These are phyloP conservation scores for Eucalyptus cladocalyx DNA, from an alignment of 345 rosid genomes.

Conservation along the genomic window DNA sequence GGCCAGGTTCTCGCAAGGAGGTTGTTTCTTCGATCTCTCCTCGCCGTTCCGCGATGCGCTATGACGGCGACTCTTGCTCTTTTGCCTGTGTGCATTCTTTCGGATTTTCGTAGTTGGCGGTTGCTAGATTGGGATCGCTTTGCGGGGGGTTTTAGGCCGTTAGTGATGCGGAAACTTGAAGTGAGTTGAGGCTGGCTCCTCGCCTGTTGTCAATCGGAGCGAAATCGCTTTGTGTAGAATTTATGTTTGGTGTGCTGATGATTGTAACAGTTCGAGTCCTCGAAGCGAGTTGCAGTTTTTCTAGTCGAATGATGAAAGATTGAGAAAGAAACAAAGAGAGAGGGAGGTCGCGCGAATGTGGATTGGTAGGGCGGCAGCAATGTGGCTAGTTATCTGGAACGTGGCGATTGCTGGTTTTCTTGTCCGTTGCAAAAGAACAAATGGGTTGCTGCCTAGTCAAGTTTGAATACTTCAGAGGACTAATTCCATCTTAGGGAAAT, in stretches of 20 bases:
- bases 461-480: neutral
- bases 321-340: neutral
- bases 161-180: neutral
- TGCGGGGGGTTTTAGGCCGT: neutral
- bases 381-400: neutral
- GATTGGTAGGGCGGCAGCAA: neutral
- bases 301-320: neutral
- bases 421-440: neutral
- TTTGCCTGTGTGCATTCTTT: neutral
- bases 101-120: neutral
- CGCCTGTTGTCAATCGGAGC: neutral
- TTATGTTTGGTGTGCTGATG: neutral
- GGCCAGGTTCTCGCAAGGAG: conserved; percentile 80
- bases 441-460: neutral
- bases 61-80: neutral
- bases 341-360: neutral
- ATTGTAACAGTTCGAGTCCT: neutral
- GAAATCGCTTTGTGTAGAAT: neutral
- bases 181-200: neutral
- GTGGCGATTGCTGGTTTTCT: neutral
- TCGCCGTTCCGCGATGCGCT: neutral
- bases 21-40: conserved; percentile 9
- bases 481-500: neutral
- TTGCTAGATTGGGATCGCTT: neutral
- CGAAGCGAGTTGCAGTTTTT: neutral